A percentile compares a stretch with the other conserved stretches of the same genome.
These are phyloP conservation scores for Rosellinia necatrix DNA, from an alignment of 2,329 filamentous ascomycete species.

Conservation along the genomic window DNA sequence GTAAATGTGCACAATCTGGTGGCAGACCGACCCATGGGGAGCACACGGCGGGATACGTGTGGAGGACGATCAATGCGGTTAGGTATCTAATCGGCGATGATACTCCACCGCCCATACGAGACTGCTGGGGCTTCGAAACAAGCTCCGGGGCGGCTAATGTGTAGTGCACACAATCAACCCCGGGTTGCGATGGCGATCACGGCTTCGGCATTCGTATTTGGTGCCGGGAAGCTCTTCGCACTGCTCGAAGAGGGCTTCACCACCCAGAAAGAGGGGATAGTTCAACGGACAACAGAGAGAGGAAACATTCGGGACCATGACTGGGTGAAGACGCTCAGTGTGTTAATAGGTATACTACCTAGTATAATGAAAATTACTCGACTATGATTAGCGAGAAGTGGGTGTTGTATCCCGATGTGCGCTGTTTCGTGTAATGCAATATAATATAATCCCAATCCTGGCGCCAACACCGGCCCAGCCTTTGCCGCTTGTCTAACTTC, in stretches of 20 bases:
- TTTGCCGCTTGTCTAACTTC: neutral
- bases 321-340: neutral
- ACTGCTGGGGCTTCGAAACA: neutral
- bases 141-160: conserved; percentile 14
- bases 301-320: neutral
- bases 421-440: conserved; percentile 2
- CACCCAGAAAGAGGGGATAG: neutral
- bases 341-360: too few relatives aligned
- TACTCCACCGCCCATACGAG: too few relatives aligned
- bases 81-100: neutral
- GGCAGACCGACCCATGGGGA: too few relatives aligned
- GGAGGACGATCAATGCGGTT: conserved; percentile 1
- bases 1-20: too few relatives aligned
- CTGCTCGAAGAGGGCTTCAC: neutral
- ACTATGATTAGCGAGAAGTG: conserved; percentile 8
- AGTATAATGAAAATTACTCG: conserved; percentile 9
- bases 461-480: conserved; percentile 12
- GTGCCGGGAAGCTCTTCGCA: neutral
- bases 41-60: neutral
- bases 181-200: neutral
- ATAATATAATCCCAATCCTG: neutral
- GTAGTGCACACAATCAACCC: neutral
- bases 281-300: too few relatives aligned
- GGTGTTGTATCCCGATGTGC: neutral
- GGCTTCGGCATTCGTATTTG: neutral